phyloP scores from a whole-genome alignment of 805 yeast genomes.

The Hanseniaspora thailandica region DNA sequence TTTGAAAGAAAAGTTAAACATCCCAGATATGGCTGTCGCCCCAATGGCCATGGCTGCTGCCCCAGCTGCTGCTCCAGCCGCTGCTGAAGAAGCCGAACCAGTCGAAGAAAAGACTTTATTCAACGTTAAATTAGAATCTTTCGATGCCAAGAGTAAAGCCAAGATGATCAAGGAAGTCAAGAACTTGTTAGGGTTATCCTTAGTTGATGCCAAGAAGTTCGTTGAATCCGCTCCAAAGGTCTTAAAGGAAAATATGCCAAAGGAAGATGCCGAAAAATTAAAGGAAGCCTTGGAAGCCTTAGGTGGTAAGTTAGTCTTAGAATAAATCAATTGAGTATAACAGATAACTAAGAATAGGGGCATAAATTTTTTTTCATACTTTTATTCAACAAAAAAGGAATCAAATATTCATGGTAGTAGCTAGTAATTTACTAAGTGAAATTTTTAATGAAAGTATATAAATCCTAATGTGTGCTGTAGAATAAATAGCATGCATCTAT shows the following conservation, averaged over 20 bases:
- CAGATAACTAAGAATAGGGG: neutral
- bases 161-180: constrained; percentile 97
- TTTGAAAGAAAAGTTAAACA: constrained; percentile 70
- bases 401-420: neutral
- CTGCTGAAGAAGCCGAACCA: constrained; percentile 62
- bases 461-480: no score
- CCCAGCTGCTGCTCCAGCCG: constrained; percentile 52
- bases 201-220: constrained; percentile 94
- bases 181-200: constrained; percentile 74
- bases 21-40: constrained; percentile 70
- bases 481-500: neutral
- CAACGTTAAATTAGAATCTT: constrained; percentile 79
- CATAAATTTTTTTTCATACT: neutral
- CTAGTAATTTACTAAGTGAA: neutral
- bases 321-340: constrained; percentile 35
- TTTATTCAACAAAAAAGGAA: neutral
- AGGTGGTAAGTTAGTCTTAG: constrained; percentile 87
- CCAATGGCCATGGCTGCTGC: constrained; percentile 42
- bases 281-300: constrained; percentile 83
- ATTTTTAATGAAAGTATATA: neutral
- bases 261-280: constrained; percentile 96
- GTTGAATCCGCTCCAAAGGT: constrained; percentile 97
- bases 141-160: constrained; percentile 91
- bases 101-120: constrained; percentile 82
- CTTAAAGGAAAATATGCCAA: constrained; percentile 86